Base-by-base conservation (phyloP, 257 asterid species). In the Salvia hispanica region DNA sequence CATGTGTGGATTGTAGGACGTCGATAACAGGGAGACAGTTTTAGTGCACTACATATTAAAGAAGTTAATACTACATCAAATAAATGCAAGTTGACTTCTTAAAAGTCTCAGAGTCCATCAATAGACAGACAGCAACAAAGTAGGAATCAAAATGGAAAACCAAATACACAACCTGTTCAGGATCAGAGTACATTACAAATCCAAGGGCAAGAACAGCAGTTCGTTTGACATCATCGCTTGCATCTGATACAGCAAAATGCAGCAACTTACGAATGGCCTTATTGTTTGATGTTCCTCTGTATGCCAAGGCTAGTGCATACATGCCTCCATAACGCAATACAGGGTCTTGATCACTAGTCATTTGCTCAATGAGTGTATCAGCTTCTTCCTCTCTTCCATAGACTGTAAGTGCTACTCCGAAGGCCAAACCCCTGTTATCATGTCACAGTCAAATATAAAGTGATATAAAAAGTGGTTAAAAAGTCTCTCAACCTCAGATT, bases 301-400 rank as follows among this genome's bases (percentile, higher is more conserved):
- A 94, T n/a, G 99, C 99, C 84, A 94, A 72, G 6, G 99, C 99
- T 80, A 94, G 62, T 31, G 99, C 99, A 66, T 88, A 91, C 97
- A 94, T 94, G 67, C 99, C 99, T 28, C 99, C 99, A 77, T 94
- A 94, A 33, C 99, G 91, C 69, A 94, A 64, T 64, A 94, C 89
- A 40, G 98, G 99, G 68, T 94, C 99, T 76, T 94, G 99, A 81
- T 94, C 99, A 34, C 95, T 82, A 64, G 96, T 94, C 99, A 94
- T 94, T 73, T 89, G 95, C 76, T 88, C 95, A 81, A 94, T 91
- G 53, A 94, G 86, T 33, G 92, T 78, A 69, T 94, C 98, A 0
- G 99, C 99, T 82, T 82, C 98, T 67, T 94, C 99, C 75, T 94
- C 99, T 71, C 99, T 85, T 67, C 99, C 98, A 73, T 94, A 94